Evolutionary conservation across 106 monocot species (phyloP), one percentile per base, ranked within the genome.

Genomic region (Allium fistulosum): DNA sequence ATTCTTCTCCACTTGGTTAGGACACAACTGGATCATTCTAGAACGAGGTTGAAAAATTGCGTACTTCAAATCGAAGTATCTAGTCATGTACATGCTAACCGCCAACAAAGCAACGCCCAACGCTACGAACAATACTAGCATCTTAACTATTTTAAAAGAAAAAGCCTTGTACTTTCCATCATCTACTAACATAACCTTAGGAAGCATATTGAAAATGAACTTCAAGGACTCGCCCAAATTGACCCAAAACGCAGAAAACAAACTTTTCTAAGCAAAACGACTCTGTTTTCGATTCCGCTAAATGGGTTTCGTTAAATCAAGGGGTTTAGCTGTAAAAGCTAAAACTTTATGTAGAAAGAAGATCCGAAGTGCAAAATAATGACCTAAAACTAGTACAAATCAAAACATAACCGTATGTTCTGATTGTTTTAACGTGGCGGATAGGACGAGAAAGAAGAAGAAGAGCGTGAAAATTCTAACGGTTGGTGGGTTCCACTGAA

Each of bases 21-120:
- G 46, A 27, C 68, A 75, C 7, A 72, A 78, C 37, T 28, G 56
- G 46, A 57, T 46, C 13, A 69, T 10, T 8, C 45, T 28, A 5
- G 8, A 46, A 11, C 52, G 17, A 17, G 67, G 26, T 11, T 56
- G 68, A 13, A 37, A 8, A 12, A 55, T 45, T 8, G 57, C 14
- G 8, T 9, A 56, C 4, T 11, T 11, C 9, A 53, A 18, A 27
- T 52, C 67, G 52, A 67, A 53, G 28, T 56, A 69, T 2, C 68
- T 26, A 28, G 68, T 57, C 37, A 13, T 46, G 46, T 46, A 57
- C 68, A 69, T n/a, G 56, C 68, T 45, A 26, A 55, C 22, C 1
- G 57, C 37, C 9, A 16, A 45, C 1, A 45, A 8, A 5, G 4
- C 11, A 57, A 69, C 7, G 8, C 56, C 68, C 27, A 69, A 46